Evolutionary conservation across 495 filamentous ascomycete genomes (phyloP), one percentile per base, ranked within the genome.

Genomic region (Gamarada debralockiae): DNA sequence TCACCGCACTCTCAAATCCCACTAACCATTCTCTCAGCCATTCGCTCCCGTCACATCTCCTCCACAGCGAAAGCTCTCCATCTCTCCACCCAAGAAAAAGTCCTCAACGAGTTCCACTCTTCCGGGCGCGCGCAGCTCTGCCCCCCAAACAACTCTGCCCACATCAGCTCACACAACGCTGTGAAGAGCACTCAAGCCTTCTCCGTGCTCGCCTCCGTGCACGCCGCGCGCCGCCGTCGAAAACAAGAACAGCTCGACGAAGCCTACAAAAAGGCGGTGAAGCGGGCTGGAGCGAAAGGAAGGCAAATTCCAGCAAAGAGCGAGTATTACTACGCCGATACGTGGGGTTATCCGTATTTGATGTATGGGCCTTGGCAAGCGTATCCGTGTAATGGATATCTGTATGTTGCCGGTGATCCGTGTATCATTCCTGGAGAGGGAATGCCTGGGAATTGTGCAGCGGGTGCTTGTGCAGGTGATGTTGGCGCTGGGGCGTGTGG

Each of bases 131-230:
- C 82, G 15, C 59, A 79, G 39, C 60, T 74, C 41, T 76, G 72
- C 55, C 75, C 81, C 3, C 76, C 77, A 2, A 56, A 76, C 51
- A 80, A 76, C 47, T 82, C 79, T 57, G 79, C 83, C 1, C 88
- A 92, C 65, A 86, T 92, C 65, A 84, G 79, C 6, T 72, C 84
- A 0, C 88, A 92, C 73, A 88, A 81, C 64, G 72, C 79, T 3
- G 71, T 80, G 1, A 62, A 56, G 7, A 60, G 67, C 52, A 52
- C 50, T 12, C 27, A 57, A 21, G 15, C 45, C 14, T 15, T 23
- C 3, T 17, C 29, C 31, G 34, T 64, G 23, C 41, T 50, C 2
- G 36, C 62, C 12, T 54, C 65, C 6, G 17, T 61, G 0, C 65
- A 67, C 7, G n/a, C n/a, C n/a, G n/a, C n/a, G n/a, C 62, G 58